Evolutionary conservation across 768 basidiomycete genomes (phyloP).

Genomic region (Pleurotus eryngii): DNA sequence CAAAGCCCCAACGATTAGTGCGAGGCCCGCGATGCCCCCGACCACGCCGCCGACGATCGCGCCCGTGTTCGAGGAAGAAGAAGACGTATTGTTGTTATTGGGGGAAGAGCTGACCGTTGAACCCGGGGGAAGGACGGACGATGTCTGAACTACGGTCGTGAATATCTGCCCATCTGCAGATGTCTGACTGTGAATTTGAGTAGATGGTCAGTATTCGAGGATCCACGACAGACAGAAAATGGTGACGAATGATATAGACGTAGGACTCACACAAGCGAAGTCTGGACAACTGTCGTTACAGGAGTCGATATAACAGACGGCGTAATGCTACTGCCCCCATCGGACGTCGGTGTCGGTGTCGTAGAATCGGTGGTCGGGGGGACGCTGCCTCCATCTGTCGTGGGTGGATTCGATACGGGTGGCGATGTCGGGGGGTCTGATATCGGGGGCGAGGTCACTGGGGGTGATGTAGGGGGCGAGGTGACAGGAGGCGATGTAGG

Average conservation of each 20-base stretch:
- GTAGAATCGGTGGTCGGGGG: neutral
- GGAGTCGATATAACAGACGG: conserved; percentile 3
- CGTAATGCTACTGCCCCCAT: neutral
- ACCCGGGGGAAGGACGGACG: conserved; percentile 24
- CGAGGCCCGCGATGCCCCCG: conserved; percentile 37
- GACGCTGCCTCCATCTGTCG: neutral
- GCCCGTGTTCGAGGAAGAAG: conserved; percentile 25
- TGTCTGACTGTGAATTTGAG: neutral
- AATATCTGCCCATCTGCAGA: conserved; percentile 24
- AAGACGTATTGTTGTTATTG: neutral
- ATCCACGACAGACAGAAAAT: too few species aligned
- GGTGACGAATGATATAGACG: neutral
- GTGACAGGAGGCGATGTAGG: neutral
- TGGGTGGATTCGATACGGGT: neutral
- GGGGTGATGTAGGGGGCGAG: neutral
- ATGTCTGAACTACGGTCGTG: conserved; percentile 23
- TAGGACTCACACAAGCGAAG: conserved; percentile 4
- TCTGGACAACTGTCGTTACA: neutral
- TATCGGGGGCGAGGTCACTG: neutral
- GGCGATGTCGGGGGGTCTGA: neutral
- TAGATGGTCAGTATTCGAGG: neutral
- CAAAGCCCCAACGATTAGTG: conserved; percentile 18
- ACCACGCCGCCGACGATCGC: conserved; percentile 52
- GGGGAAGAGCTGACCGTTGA: conserved; percentile 12
- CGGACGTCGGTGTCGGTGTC: neutral